Conservation (phyloP, 1,139 yeast species). For the Debaryomyces sp. region DNA sequence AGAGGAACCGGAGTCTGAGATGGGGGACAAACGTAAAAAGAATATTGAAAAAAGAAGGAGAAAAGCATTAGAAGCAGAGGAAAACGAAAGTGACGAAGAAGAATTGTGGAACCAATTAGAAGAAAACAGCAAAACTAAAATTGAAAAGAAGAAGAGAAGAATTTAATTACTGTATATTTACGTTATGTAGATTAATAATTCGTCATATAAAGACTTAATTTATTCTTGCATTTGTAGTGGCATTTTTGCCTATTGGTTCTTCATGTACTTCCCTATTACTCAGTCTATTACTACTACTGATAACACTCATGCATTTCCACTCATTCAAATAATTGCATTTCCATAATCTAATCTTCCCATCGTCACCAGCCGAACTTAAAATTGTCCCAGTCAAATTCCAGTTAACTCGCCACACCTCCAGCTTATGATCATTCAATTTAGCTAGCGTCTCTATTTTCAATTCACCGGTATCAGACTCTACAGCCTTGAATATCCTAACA, state of each 20-base stretch:
- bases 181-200: conserved; percentile 3
- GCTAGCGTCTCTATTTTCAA: conserved; percentile 42
- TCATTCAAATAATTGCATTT: conserved; percentile 83
- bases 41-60: conserved; percentile 25
- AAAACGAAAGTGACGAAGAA: conserved; percentile 35
- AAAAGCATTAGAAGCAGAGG: conserved; percentile 21
- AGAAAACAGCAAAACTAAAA: conserved; percentile 21
- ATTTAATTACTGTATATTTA: conserved; percentile 8
- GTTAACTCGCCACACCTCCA: conserved; percentile 94
- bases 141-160: conserved; percentile 26
- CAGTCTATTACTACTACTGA: conserved; percentile 42
- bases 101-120: conserved; percentile 45
- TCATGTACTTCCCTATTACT: conserved; percentile 23
- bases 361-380: conserved; percentile 92
- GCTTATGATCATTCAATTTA: conserved; percentile 67
- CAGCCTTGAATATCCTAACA: conserved; percentile 80
- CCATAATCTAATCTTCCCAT: conserved; percentile 90
- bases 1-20: conserved; percentile 17
- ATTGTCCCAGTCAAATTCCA: conserved; percentile 96
- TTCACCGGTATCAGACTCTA: conserved; percentile 39
- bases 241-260: conserved; percentile 13
- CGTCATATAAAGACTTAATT: not conserved
- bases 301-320: conserved; percentile 90
- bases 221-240: conserved; percentile 6
- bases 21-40: conserved; percentile 15